These are phyloP conservation scores for Coix lacrymajobi DNA, from an alignment of 176 grass and related monocot genomes.

Conservation along the genomic window DNA sequence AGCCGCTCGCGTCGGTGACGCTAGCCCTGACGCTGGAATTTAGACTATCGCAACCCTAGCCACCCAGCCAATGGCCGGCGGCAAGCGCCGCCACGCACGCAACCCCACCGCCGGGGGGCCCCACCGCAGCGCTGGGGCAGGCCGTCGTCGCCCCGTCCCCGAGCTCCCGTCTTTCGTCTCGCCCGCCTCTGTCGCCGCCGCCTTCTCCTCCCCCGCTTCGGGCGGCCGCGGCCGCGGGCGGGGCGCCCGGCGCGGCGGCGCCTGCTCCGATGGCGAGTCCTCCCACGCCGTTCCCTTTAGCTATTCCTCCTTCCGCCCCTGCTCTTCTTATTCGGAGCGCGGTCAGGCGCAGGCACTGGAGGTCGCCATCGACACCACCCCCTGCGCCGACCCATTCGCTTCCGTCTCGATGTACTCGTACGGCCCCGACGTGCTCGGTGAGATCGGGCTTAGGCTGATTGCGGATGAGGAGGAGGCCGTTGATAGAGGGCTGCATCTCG, in stretches of 20 bases:
- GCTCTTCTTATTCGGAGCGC: not conserved
- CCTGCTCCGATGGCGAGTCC: not conserved
- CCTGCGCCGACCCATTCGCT: slow-evolving; percentile 17
- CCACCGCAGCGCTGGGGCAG: slow-evolving; percentile 23
- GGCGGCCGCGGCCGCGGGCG: not conserved
- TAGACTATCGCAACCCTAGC: slow-evolving; percentile 18
- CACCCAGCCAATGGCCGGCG: slow-evolving; percentile 39
- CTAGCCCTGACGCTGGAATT: not conserved
- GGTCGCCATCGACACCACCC: slow-evolving; percentile 32
- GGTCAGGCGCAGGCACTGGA: not conserved
- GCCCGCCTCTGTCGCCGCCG: slow-evolving; percentile 28
- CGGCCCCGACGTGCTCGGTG: slow-evolving; percentile 37
- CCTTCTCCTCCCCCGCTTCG: slow-evolving; percentile 32
- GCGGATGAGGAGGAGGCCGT: slow-evolving; percentile 26
- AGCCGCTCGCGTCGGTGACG: not conserved
- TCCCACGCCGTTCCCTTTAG: slow-evolving; percentile 36
- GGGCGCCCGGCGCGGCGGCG: not conserved
- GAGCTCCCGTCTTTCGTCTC: slow-evolving; percentile 50
- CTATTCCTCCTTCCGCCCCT: slow-evolving; percentile 10
- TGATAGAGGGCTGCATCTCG: slow-evolving; percentile 25
- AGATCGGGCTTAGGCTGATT: slow-evolving; percentile 26
- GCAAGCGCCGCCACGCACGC: slow-evolving; percentile 40
- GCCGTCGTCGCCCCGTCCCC: slow-evolving; percentile 29
- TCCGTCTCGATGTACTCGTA: slow-evolving; percentile 41
- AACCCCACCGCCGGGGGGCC: slow-evolving; percentile 65